Conservation (phyloP, 805 yeast species). For the Zygotorulaspora chibaensis region DNA sequence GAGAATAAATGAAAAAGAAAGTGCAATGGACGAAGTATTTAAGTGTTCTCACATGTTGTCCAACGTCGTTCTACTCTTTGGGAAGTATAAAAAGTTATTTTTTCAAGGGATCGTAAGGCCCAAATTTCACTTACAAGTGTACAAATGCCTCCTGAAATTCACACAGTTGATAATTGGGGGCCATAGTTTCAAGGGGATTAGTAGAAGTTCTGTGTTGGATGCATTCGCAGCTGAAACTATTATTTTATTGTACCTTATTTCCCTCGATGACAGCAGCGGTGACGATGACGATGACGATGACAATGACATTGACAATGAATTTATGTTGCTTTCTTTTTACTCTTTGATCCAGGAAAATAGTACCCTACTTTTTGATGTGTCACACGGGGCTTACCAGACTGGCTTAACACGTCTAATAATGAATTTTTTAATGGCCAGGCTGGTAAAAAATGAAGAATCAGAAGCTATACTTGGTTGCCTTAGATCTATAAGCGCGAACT, state of each 20-base stretch:
- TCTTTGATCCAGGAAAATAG: not conserved
- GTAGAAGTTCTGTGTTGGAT: not conserved
- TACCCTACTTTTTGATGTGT: not conserved
- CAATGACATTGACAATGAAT: not conserved
- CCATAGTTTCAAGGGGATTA: not conserved
- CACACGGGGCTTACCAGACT: not conserved
- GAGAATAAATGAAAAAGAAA: conserved; percentile 1
- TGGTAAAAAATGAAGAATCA: not conserved
- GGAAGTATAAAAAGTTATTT: conserved; percentile 6
- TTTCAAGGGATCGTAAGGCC: conserved; percentile 3
- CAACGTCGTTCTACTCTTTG: conserved; percentile 16
- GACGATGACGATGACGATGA: no score
- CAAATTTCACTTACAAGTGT: conserved; percentile 25
- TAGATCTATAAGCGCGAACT: not conserved
- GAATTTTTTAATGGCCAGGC: not conserved
- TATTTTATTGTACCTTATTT: conserved; percentile 1
- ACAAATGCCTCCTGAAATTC: conserved; percentile 4
- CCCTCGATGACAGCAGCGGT: not conserved
- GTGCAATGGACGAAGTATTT: conserved; percentile 1
- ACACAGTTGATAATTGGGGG: conserved; percentile 3
- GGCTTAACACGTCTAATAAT: not conserved
- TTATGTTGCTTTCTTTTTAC: not conserved
- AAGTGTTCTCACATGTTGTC: conserved; percentile 15
- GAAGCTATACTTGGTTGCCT: not conserved
- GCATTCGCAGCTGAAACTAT: conserved; percentile 3